Conservation (phyloP, 139 green algal genomes). For the Eudorina sp. region DNA sequence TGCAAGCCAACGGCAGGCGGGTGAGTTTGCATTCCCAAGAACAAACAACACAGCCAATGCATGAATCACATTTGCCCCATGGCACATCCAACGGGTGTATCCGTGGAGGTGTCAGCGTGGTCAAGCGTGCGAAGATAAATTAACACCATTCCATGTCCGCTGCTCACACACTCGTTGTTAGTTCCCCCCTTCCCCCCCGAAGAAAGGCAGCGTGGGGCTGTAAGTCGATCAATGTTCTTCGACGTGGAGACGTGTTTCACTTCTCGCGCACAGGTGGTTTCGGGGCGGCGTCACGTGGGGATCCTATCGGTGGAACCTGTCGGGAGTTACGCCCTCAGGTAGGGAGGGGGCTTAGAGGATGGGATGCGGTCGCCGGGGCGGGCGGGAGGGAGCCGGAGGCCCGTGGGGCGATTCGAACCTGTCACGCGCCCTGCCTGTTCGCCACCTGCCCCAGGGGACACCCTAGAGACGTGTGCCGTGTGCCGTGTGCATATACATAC, state of each 20-base stretch:
- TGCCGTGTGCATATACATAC: too few species aligned
- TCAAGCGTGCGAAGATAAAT: neutral
- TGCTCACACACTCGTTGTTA: neutral
- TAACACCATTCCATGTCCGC: neutral
- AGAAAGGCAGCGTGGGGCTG: too few species aligned
- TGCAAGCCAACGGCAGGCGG: neutral
- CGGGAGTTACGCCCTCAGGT: constrained; percentile 77
- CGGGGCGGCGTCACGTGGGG: constrained; percentile 70
- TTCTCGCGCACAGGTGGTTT: constrained; percentile 73
- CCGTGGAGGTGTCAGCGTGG: neutral
- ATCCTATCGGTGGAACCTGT: constrained; percentile 75
- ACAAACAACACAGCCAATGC: too few species aligned
- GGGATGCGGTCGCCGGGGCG: too few species aligned
- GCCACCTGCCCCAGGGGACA: neutral
- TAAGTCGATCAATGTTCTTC: too few species aligned
- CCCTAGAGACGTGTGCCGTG: too few species aligned
- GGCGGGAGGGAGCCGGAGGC: too few species aligned
- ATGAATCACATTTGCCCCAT: too few species aligned
- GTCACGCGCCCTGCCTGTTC: neutral
- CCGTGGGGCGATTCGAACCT: too few species aligned
- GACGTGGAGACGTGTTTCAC: too few species aligned
- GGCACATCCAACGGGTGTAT: too few species aligned
- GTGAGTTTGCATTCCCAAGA: neutral
- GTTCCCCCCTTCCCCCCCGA: neutral
- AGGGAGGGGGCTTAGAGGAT: too few species aligned